Evolutionary conservation across 345 rosid species (phyloP), one percentile per base, ranked within the genome.

Genomic region (Hibiscus trionum): DNA sequence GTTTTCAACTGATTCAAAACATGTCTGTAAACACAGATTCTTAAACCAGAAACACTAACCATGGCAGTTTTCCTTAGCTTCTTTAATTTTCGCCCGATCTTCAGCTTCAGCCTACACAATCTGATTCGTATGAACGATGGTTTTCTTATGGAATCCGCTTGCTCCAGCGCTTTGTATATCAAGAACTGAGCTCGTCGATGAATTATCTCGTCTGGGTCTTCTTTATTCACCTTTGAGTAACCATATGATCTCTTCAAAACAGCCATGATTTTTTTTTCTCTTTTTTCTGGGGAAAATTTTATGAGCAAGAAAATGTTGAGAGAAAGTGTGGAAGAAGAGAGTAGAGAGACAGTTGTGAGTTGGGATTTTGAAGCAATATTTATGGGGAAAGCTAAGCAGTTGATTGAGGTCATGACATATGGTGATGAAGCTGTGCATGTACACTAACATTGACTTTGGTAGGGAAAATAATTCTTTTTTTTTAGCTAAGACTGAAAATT

Each of bases 171-270:
- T 76, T 86, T 91, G 86, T 91, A 86, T 74, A 94, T 88, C 90
- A 91, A 83, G 84, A 91, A 94, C 81, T 85, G 96, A 31, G 97
- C 96, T 80, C 85, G 70, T 63, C 89, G 73, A 64, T 81, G 92
- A 17, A 57, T 61, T 0, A 81, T 11, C 75, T 88, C 97, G 70
- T 91, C 86, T 0, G 88, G 90, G 73, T 86, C 93, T 72, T 94
- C 97, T 77, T 87, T 84, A 27, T 85, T 79, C 60, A 94, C 10
- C 84, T 81, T 90, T 33, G 93, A 76, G 86, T 94, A 94, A 0
- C 29, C 76, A 39, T 57, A 71, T 0, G 82, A 66, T 66, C 70
- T 82, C 31, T 74, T 83, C 80, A 72, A 42, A 16, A 79, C 1
- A 56, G 73, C 70, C 96, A 88, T 63, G 0, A 85, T 44, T 72